Base-by-base conservation (phyloP, 2,329 filamentous ascomycete genomes). In the Colletotrichum cuscutae region DNA sequence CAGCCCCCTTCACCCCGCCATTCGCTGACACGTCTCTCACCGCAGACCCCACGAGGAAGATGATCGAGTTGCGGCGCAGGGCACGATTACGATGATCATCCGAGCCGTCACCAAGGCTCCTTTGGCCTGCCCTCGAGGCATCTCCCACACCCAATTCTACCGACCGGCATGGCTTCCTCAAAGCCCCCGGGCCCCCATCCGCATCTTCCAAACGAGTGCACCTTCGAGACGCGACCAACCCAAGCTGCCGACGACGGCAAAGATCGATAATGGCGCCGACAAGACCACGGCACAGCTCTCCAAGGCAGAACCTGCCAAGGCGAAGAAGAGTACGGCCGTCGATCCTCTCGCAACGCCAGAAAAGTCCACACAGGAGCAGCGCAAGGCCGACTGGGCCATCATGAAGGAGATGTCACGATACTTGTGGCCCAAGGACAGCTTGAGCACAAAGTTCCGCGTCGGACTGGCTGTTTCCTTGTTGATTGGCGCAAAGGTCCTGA, bases 341-440 rank as follows among this genome's bases (percentile, higher is more conserved):
- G 91, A 92, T 77, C 87, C 90, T 35, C 82, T 95, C 56, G 89
- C 93, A 24, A 84, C 88, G 13, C 87, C 93, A 79, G 88, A 93
- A 74, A 92, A 90, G 79, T 91, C 90, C 63, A 92, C 91, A 24
- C 91, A 95, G 78, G 94, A 98, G 84, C 97, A 99, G 87, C 91
- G 97, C 77, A 97, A 95, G 84, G 96, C 95, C 9, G 97, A 99
- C 80, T 98, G 96, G 96, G 95, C 95, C 60, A 99, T 99, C 77
- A 97, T 99, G 88, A 97, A 94, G 84, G 96, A 99, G 82, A 98
- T 99, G 96, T 92, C 93, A 73, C 92, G 92, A 74, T 99, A 99
- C 82, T 86, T 99, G 26, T 99, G 97, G 97, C 97, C 97, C 26
- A 97, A 97, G 86, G 91, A 95, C 81, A 94, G 93, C 79, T 82